Percentiles rank a stretch among this genome's conserved stretches.
phyloP scores from a whole-genome alignment of 2,329 filamentous ascomycete species.

The Teratosphaeria viscida region DNA sequence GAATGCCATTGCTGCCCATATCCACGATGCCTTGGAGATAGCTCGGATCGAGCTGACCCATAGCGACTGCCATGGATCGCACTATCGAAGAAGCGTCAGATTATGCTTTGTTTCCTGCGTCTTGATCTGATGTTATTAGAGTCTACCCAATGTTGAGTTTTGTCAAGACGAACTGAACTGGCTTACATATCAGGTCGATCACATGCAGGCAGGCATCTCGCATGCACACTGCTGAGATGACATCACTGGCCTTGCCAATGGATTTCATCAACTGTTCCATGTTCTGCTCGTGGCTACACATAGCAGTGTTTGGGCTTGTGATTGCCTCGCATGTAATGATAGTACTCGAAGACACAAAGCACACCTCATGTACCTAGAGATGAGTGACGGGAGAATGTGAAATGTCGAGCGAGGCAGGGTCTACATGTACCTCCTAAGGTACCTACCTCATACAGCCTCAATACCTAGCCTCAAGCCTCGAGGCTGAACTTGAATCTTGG shows the following conservation, averaged over 20 bases:
- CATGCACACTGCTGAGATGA: background rate
- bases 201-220: too few relatives aligned
- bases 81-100: background rate
- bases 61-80: background rate
- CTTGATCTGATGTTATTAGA: background rate
- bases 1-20: constrained; percentile 69
- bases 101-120: background rate
- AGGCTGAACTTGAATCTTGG: too few relatives aligned
- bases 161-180: background rate
- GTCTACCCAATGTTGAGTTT: background rate
- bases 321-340: too few relatives aligned
- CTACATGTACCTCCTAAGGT: too few relatives aligned
- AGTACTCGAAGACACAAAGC: too few relatives aligned
- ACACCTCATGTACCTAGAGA: too few relatives aligned
- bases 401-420: too few relatives aligned
- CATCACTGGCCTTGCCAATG: background rate
- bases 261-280: background rate
- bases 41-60: constrained; percentile 1
- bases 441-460: too few relatives aligned
- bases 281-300: too few relatives aligned
- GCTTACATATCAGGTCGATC: background rate
- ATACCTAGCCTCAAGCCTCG: too few relatives aligned
- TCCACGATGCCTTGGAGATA: constrained; percentile 24
- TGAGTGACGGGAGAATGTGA: too few relatives aligned
- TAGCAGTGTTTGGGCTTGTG: too few relatives aligned